phyloP scores from a whole-genome alignment of 1,284 basidiomycete species.

The Apiotrichum brassicae region DNA sequence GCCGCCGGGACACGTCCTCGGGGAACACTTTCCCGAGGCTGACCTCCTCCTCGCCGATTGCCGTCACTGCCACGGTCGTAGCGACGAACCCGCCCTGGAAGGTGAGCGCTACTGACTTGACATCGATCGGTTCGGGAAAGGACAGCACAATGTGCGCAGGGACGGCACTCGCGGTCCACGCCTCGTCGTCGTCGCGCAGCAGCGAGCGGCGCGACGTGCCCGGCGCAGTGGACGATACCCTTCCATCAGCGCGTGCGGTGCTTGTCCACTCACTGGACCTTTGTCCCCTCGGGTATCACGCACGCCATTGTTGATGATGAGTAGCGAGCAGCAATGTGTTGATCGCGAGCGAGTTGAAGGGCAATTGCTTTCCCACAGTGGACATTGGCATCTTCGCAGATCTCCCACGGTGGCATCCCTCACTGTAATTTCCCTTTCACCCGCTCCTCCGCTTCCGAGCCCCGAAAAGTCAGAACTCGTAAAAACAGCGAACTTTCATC shows the following conservation, averaged over 20 bases:
- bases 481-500: background rate
- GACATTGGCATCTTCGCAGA: background rate
- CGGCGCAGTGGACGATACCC: slow-evolving; percentile 23
- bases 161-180: slow-evolving; percentile 31
- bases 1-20: slow-evolving; percentile 41
- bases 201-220: slow-evolving; percentile 22
- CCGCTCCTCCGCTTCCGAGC: too few species aligned
- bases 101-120: slow-evolving; percentile 34
- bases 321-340: too few species aligned
- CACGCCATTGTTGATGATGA: background rate
- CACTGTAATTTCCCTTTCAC: too few species aligned
- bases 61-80: slow-evolving; percentile 26
- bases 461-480: too few species aligned
- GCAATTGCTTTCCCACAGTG: background rate
- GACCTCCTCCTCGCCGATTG: slow-evolving; percentile 20
- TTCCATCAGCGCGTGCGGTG: background rate
- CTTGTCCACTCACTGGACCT: background rate
- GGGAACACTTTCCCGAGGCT: slow-evolving; percentile 39
- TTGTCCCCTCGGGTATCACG: slow-evolving; percentile 1
- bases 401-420: background rate
- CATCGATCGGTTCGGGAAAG: slow-evolving; percentile 33
- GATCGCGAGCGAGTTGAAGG: too few species aligned
- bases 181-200: slow-evolving; percentile 26
- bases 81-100: slow-evolving; percentile 48
- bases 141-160: slow-evolving; percentile 33